Base-by-base conservation (phyloP, 1,284 basidiomycete species). In the Cystobasidium slooffiae region DNA sequence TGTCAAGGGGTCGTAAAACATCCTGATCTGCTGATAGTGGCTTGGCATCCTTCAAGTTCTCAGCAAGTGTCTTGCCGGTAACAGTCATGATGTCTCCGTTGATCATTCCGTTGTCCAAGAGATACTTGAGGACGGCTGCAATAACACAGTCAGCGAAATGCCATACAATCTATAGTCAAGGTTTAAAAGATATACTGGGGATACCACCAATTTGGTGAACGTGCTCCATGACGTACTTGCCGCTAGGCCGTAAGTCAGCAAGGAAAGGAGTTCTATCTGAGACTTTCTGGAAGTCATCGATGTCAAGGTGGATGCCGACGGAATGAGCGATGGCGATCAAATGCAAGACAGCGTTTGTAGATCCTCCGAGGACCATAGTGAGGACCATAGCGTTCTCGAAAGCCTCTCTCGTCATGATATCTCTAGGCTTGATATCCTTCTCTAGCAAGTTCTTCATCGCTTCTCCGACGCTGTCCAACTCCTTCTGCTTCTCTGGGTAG, bases 301-400 rank as follows among this genome's bases (percentile, higher is more conserved):
- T 85, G 12, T 87, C 87, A 72, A 96, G 86, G 58, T 88, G 86
- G 82, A 96, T 89, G 41, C 92, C 92, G 55, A 92, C 91, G 1
- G 91, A 91, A 80, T 92, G 91, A 0, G 94, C 93, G 77, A 96
- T 89, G 46, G 93, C 94, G 79, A 95, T 91, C 76, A 96, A 85
- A 82, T 96, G 93, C 39, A 96, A 84, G 24, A 96, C 94, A 41
- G 94, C 91, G 81, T 97, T 97, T 10, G 94, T 97, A 5, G 93
- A 95, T 7, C 94, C 93, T 49, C 93, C 96, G 20, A 97, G 88
- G 79, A 94, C 90, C 91, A 97, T 96, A 16, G 92, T 93, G 66
- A 97, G 74, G 10, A 91, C 94, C 88, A 98, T 94, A 20, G 95
- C 95, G 83, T 97, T 97, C 84, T 98, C 95, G 80, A 98, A 97